phyloP scores from a whole-genome alignment of 306 rosid species.

The Glycine soja region DNA sequence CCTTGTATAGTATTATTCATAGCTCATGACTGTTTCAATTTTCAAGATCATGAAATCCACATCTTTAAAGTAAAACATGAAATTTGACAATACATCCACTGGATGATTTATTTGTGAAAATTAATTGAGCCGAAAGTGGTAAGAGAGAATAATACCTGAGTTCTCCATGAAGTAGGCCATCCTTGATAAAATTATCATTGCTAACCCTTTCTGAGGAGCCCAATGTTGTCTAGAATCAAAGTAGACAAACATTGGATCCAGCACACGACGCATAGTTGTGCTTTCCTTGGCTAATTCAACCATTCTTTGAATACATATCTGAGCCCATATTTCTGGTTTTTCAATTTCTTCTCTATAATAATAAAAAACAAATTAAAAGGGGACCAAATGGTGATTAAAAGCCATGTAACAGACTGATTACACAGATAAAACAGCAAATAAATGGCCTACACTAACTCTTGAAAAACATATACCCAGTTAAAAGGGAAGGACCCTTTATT shows the following conservation, averaged over 20 bases:
- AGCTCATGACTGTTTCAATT: background rate
- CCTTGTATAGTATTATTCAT: background rate
- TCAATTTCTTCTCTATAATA: slow-evolving; percentile 83
- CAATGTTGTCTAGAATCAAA: slow-evolving; percentile 85
- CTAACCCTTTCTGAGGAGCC: slow-evolving; percentile 80
- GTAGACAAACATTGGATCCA: slow-evolving; percentile 90
- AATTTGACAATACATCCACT: slow-evolving; percentile 17
- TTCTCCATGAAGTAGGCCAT: slow-evolving; percentile 79
- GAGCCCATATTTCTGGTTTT: slow-evolving; percentile 88
- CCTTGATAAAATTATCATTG: slow-evolving; percentile 78
- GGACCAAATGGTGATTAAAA: slow-evolving; percentile 11
- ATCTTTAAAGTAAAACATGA: background rate
- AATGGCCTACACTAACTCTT: slow-evolving; percentile 29
- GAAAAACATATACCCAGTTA: slow-evolving; percentile 64
- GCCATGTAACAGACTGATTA: background rate
- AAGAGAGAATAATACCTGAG: slow-evolving; percentile 58
- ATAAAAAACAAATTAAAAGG: slow-evolving; percentile 18
- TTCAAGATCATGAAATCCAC: background rate
- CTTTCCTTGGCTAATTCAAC: slow-evolving; percentile 91
- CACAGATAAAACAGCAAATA: background rate
- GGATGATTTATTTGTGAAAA: slow-evolving; percentile 25
- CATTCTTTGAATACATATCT: slow-evolving; percentile 89
- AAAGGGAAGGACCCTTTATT: slow-evolving; percentile 72
- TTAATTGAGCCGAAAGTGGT: slow-evolving; percentile 10
- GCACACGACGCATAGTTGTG: slow-evolving; percentile 85